Base-by-base conservation (phyloP, 2,329 filamentous ascomycete genomes). In the Knufia petricola region DNA sequence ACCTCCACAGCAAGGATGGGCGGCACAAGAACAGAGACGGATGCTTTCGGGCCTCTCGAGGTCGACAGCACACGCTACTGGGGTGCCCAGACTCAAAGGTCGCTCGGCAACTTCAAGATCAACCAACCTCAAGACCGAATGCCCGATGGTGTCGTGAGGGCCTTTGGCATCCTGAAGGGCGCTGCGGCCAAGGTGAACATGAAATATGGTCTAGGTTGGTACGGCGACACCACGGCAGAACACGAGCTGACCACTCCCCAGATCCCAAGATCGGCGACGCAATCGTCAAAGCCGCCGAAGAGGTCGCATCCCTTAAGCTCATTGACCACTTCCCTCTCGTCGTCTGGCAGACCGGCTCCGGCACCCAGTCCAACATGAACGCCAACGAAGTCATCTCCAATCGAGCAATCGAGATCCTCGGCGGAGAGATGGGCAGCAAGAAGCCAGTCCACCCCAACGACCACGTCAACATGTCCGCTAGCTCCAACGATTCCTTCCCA, bases 371-470 rank as follows among this genome's bases (percentile, higher is more conserved):
- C 65, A 94, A 90, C 78, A 94, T 94, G 87, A 94, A 94, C 71
- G 86, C 87, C 65, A 94, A 94, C 73, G 87, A 94, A 68, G 87
- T 94, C 69, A 94, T 94, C 68, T 90, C 86, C 56, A 94, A 94
- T 76, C 84, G 87, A 54, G 87, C 87, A 55, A 94, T 94, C 66
- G 87, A 94, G 74, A 88, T 94, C 54, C 78, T 96, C 47, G 92
- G 92, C 60, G 92, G 92, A 61, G 78, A 77, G 58, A 95, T 88
- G 86, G 92, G 92, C 60, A 83, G 76, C 79, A 96, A 96, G 83
- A 95, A 94, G 76, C 92, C 92, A 23, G 92, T 98, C 56, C 92
- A 98, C 74, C 92, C 92, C 63, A 98, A 96, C 72, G 92, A 98
- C 75, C 92, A 98, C 69, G 92, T 98, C 70, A 98, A 98, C 80